Conservation (phyloP, 75 land plant species). For the Cunninghamia lanceolata region DNA sequence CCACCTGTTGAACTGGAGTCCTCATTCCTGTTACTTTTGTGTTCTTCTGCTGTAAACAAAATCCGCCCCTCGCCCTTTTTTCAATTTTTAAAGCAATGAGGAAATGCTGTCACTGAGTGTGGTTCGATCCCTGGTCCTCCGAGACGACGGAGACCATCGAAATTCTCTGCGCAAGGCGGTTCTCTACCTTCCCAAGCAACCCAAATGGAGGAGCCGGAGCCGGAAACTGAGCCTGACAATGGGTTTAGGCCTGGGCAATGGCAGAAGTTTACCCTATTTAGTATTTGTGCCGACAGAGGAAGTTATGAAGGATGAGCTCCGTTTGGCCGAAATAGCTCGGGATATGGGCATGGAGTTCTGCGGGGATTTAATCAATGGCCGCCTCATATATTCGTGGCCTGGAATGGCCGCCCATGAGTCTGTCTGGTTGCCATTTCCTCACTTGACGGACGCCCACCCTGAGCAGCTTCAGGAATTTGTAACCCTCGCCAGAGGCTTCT, state of each 20-base stretch:
- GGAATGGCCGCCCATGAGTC: slow-evolving; percentile 8
- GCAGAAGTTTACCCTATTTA: slow-evolving; percentile 6
- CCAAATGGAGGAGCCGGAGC: neutral
- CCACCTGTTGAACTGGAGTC: no score
- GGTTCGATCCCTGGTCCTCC: slow-evolving; percentile 26
- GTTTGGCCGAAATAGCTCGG: slow-evolving; percentile 26
- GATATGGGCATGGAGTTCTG: slow-evolving; percentile 40
- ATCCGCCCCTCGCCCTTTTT: no score
- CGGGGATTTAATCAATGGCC: slow-evolving; percentile 28
- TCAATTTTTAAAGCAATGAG: neutral
- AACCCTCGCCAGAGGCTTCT: slow-evolving; percentile 23
- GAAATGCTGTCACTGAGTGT: slow-evolving; percentile 23
- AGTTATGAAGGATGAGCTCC: slow-evolving; percentile 19
- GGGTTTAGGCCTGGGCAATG: neutral
- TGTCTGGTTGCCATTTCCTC: slow-evolving; percentile 30
- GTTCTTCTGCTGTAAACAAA: no score
- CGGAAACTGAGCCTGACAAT: no score
- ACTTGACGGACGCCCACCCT: slow-evolving; percentile 15
- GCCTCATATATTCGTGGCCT: slow-evolving; percentile 37
- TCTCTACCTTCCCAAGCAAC: neutral
- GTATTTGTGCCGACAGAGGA: slow-evolving; percentile 34
- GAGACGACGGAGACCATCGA: slow-evolving; percentile 11
- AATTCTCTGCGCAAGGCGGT: neutral
- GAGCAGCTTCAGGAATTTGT: slow-evolving; percentile 28
- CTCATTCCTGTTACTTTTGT: no score